Base-by-base conservation (phyloP, 2,329 filamentous ascomycete species). In the Phaeoacremonium minimum region DNA sequence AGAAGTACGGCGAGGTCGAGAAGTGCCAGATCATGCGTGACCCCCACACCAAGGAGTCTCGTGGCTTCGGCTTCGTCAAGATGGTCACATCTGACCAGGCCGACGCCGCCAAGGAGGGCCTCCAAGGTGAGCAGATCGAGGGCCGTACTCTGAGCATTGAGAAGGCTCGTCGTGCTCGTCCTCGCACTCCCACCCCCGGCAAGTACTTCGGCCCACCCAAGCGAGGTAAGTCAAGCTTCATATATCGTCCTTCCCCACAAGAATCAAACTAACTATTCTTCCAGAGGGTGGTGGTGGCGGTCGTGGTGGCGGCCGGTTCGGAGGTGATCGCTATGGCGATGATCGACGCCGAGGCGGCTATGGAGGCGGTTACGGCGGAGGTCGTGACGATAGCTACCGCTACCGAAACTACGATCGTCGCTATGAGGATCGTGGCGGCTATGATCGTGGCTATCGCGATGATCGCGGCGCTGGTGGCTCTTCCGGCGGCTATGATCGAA, bases 21-120 rank as follows among this genome's bases (percentile, higher is more conserved):
- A 97, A 94, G 69, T 97, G 91, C 72, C 94, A 96, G 64, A 98
- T 98, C 70, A 98, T 98, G 93, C 82, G 91, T 57, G 93, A 98
- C 59, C 93, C 93, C 44, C 93, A 98, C 66, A 94, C 87, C 56
- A 95, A 95, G 69, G 93, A 98, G 67, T 97, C 91, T 51, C 93
- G 93, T 65, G 93, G 93, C 49, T 98, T 98, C 50, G 93, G 93
- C 38, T 98, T 98, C 70, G 93, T 98, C 61, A 97, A 98, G 74
- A 97, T 98, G 91, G 82, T 89, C 43, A 94, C 88, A 40, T 80
- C 87, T 33, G 91, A 97, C 38, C 87, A 95, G 66, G 93, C 93
- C 46, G 93, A 98, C 64, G 90, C 93, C 50, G 93, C 93, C 50
- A 95, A 93, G 72, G 93, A 97, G 56, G 91, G 87, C 36, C 77